Conservation (phyloP, 2,329 filamentous ascomycete genomes). For the Cladosporium sp. region DNA sequence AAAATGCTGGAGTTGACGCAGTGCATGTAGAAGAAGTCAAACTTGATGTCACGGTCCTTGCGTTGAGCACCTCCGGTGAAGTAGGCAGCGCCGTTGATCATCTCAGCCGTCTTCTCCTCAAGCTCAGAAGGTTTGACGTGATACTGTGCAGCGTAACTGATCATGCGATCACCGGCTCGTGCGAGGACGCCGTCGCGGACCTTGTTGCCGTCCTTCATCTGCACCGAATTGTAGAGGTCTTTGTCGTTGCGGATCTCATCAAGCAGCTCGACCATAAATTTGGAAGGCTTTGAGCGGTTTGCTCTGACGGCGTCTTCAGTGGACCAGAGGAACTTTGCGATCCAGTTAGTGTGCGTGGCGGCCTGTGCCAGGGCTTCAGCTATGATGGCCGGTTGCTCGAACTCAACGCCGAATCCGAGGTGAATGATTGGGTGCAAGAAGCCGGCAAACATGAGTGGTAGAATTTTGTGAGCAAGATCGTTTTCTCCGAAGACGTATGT, state of each 20-base stretch:
- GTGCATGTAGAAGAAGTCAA: conserved; percentile 83
- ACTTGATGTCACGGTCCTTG: conserved; percentile 59
- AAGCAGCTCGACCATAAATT: conserved; percentile 54
- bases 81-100: conserved; percentile 61
- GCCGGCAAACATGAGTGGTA: conserved; percentile 62
- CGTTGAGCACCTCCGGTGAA: conserved; percentile 57
- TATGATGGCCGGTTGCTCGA: conserved; percentile 71
- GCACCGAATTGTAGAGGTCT: conserved; percentile 49
- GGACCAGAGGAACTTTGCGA: conserved; percentile 48
- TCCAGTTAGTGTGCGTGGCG: conserved; percentile 57
- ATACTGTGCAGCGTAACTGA: conserved; percentile 53
- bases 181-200: conserved; percentile 64
- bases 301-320: conserved; percentile 45
- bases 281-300: conserved; percentile 17
- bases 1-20: conserved; percentile 73
- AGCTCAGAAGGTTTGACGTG: conserved; percentile 48
- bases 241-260: conserved; percentile 52
- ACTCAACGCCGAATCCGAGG: conserved; percentile 78
- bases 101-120: conserved; percentile 53
- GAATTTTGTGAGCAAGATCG: conserved; percentile 60
- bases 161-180: conserved; percentile 55
- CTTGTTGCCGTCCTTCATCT: conserved; percentile 44
- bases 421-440: conserved; percentile 78
- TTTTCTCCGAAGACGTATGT: conserved; percentile 65
- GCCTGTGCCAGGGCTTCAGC: conserved; percentile 74